phyloP scores from a whole-genome alignment of 176 grass and related monocot species.

The Zizania latifolia region DNA sequence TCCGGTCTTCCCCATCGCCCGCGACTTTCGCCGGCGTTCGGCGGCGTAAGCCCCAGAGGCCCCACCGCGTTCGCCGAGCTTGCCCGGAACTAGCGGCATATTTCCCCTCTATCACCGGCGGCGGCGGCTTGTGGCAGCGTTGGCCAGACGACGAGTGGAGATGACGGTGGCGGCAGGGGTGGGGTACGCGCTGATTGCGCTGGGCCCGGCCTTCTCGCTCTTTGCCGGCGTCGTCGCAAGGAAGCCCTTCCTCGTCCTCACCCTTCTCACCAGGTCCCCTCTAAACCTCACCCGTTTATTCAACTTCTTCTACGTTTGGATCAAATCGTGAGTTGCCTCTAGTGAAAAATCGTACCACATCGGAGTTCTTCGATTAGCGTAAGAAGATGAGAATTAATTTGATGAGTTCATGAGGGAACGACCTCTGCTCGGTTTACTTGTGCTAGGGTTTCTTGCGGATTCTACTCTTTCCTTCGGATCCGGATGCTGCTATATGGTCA shows the following conservation, averaged over 20 bases:
- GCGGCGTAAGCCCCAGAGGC: background rate
- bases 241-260: conserved; percentile 95
- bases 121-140: background rate
- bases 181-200: conserved; percentile 72
- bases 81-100: background rate
- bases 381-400: background rate
- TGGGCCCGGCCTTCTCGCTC: conserved; percentile 86
- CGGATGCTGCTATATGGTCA: background rate
- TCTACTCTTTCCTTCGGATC: background rate
- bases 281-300: background rate
- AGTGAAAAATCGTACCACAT: background rate
- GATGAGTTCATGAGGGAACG: background rate
- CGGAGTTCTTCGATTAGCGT: background rate
- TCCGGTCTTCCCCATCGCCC: background rate
- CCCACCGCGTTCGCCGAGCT: background rate
- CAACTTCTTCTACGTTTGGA: background rate
- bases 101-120: background rate
- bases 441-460: conserved; percentile 8
- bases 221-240: conserved; percentile 66
- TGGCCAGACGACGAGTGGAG: conserved; percentile 11
- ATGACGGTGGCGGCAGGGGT: conserved; percentile 84
- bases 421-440: background rate
- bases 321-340: background rate
- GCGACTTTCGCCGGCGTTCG: background rate
- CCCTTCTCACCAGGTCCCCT: conserved; percentile 74